Base-by-base conservation (phyloP, 1,284 basidiomycete species). In the Rhodotorula sp. region DNA sequence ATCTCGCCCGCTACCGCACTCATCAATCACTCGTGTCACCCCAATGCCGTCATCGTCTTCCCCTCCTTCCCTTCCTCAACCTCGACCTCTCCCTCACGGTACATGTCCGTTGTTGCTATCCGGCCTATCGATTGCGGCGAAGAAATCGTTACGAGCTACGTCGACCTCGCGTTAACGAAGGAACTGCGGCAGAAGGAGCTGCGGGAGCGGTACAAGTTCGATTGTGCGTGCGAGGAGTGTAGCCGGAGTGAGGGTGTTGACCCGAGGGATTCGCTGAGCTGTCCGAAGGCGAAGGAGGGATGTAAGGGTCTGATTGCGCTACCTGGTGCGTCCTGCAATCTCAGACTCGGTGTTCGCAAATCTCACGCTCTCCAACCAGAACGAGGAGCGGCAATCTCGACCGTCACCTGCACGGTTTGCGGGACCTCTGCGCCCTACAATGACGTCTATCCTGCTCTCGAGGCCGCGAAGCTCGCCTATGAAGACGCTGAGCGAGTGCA, bases 41-140 rank as follows among this genome's bases (percentile, higher is more conserved):
- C 94, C 0, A 95, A 96, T 75, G 91, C 90, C 0, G 91, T 89
- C 34, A 85, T 94, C 36, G 91, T 97, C 1, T 97, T 94, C 78
- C 93, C 94, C 49, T 74, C 76, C 7, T 81, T 80, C 19, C 72
- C 73, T 10, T 44, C 39, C 39, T 44, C 39, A 8, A 15, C 39
- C 91, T 92, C 56, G 67, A 74, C 32, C 79, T 79, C n/a, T 53
- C 55, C 62, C 17, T 66, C 80, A 4, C 78, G 83, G 19, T n/a
- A 53, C 27, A 87, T 94, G 85, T 85, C 89, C 51, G 84, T 94
- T 15, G 82, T 93, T 22, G 87, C 89, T 0, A 81, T 94, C 22
- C 84, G 84, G 56, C 81, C 87, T 39, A 88, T 96, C 53, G 62
- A 77, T 2, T 78, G 83, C 0, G 86, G 84, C 22, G 86, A 94